Percentiles rank a stretch among this genome's conserved stretches.
Conservation (phyloP, 2,329 filamentous ascomycete species). For the Blastomyces silverae region DNA sequence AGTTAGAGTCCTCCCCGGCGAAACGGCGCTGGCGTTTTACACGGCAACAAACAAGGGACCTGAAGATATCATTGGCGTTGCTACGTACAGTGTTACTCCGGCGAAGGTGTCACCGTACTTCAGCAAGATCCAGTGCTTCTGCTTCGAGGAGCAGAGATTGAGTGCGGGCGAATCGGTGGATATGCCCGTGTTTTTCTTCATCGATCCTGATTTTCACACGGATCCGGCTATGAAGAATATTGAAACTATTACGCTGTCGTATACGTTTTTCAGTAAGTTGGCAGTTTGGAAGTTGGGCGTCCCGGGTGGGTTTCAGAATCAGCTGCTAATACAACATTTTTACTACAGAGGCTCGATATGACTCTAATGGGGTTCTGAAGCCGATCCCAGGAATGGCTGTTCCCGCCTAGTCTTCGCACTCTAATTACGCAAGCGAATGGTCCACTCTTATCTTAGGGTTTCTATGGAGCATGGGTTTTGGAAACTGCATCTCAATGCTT, state of each 20-base stretch:
- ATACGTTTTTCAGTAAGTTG: conserved; percentile 93
- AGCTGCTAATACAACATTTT: conserved; percentile 18
- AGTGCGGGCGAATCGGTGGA: conserved; percentile 95
- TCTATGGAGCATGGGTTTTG: neutral
- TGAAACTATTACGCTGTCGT: conserved; percentile 90
- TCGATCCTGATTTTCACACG: conserved; percentile 88
- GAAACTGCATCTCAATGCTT: neutral
- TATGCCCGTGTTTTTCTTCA: conserved; percentile 99
- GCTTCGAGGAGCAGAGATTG: conserved; percentile 92
- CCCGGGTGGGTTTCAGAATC: neutral
- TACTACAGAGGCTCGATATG: conserved; percentile 69
- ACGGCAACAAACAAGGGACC: conserved; percentile 88
- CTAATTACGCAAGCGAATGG: neutral
- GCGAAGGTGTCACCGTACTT: conserved; percentile 96
- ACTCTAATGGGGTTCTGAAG: conserved; percentile 66
- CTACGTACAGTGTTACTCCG: conserved; percentile 94
- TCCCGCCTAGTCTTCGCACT: neutral
- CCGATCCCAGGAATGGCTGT: conserved; percentile 41
- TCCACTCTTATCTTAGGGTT: neutral
- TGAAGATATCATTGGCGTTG: conserved; percentile 93
- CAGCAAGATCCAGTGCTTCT: conserved; percentile 99
- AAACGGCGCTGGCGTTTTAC: conserved; percentile 96
- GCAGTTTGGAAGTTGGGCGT: conserved; percentile 9
- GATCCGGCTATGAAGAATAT: conserved; percentile 90
- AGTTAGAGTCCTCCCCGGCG: conserved; percentile 87